A percentile compares a stretch with the other conserved stretches of the same genome.
Evolutionary conservation across 2,329 filamentous ascomycete species (phyloP).

Genomic region (Nemania diffusa): DNA sequence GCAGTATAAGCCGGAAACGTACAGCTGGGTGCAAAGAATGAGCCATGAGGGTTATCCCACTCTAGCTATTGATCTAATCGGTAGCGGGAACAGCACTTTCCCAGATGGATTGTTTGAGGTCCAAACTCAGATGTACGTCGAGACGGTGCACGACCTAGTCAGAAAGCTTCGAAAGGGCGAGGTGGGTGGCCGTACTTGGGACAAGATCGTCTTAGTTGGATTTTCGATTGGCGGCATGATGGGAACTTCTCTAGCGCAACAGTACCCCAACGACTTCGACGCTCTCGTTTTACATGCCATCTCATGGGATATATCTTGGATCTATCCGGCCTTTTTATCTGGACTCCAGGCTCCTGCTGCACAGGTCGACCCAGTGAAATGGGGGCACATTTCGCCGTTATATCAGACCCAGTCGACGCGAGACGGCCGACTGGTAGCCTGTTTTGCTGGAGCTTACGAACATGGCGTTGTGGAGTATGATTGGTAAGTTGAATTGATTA

Average conservation of each 20-base stretch:
- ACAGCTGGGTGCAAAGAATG: conserved; percentile 38
- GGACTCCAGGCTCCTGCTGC: conserved; percentile 35
- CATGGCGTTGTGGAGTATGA: conserved; percentile 20
- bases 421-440: conserved; percentile 33
- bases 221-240: conserved; percentile 32
- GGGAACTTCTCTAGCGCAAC: conserved; percentile 30
- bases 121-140: conserved; percentile 38
- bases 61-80: conserved; percentile 37
- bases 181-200: conserved; percentile 23
- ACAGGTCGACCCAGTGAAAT: conserved; percentile 31
- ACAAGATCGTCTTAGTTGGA: conserved; percentile 33
- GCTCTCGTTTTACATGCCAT: conserved; percentile 34
- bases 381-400: conserved; percentile 28
- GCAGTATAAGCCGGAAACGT: conserved; percentile 39
- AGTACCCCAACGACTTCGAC: conserved; percentile 36
- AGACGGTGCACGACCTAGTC: conserved; percentile 37
- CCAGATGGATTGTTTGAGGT: conserved; percentile 40
- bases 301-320: conserved; percentile 32
- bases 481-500: conserved; percentile 22
- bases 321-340: conserved; percentile 39
- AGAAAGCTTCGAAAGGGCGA: conserved; percentile 32
- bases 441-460: conserved; percentile 38
- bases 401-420: conserved; percentile 38
- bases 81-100: conserved; percentile 39
- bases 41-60: conserved; percentile 37